Conservation (phyloP, 805 yeast species). For the Pichia scutulata region DNA sequence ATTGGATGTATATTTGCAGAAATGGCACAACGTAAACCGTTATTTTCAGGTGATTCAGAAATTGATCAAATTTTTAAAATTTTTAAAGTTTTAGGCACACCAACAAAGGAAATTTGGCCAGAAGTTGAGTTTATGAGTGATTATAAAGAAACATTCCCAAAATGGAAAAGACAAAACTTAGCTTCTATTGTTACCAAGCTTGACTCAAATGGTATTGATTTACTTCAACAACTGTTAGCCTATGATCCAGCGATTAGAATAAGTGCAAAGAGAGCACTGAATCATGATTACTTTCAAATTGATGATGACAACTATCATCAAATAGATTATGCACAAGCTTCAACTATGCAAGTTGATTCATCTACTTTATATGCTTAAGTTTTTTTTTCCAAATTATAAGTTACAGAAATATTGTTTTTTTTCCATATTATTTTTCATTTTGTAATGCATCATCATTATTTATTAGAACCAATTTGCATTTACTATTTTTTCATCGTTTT, state of each 20-base stretch:
- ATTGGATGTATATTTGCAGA: slow-evolving; percentile 97
- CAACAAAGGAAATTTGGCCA: slow-evolving; percentile 91
- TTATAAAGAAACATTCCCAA: slow-evolving; percentile 87
- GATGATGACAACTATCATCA: slow-evolving; percentile 26
- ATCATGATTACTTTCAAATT: slow-evolving; percentile 79
- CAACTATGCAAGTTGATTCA: slow-evolving; percentile 31
- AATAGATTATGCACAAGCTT: slow-evolving; percentile 27
- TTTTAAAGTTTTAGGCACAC: slow-evolving; percentile 89
- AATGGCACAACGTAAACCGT: slow-evolving; percentile 91
- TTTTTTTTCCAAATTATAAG: not conserved
- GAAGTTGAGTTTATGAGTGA: slow-evolving; percentile 88
- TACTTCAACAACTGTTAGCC: slow-evolving; percentile 68
- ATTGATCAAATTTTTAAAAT: slow-evolving; percentile 95
- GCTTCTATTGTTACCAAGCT: slow-evolving; percentile 68
- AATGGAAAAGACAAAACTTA: slow-evolving; percentile 72
- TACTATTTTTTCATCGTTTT: not conserved
- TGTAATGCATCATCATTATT: not conserved
- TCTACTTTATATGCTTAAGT: slow-evolving; percentile 26
- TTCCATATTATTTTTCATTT: not conserved
- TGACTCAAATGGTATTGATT: slow-evolving; percentile 77
- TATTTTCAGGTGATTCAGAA: slow-evolving; percentile 96
- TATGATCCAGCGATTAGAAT: slow-evolving; percentile 93
- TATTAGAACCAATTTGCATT: not conserved
- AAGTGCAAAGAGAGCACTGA: slow-evolving; percentile 86
- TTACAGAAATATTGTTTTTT: not conserved